A percentile compares a stretch with the other conserved stretches of the same genome.
Evolutionary conservation across 2,329 filamentous ascomycete genomes (phyloP).

Genomic region (Tolypocladium tundrense): DNA sequence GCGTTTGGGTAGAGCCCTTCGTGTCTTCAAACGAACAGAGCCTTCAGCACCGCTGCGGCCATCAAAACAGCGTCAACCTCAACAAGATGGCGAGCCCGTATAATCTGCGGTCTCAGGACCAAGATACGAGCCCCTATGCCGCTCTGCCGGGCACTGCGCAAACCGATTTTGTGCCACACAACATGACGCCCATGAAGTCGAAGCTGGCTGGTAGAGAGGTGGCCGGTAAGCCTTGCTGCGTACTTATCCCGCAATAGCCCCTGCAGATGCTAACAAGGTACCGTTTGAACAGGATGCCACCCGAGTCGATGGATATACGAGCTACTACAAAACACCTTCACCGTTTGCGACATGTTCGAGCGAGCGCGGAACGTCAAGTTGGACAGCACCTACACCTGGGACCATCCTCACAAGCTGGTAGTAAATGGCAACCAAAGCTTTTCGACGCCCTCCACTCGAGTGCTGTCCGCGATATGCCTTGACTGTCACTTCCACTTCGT

Average conservation of each 20-base stretch:
- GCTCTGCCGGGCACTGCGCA: conserved; percentile 20
- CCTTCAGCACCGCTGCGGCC: neutral
- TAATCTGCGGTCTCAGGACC: conserved; percentile 16
- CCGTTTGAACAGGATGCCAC: conserved; percentile 18
- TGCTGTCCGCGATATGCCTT: conserved; percentile 27
- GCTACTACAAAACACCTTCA: conserved; percentile 25
- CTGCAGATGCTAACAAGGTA: neutral
- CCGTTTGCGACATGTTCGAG: conserved; percentile 24
- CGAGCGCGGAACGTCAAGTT: conserved; percentile 18
- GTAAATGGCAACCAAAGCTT: conserved; percentile 30
- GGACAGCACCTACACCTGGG: conserved; percentile 20
- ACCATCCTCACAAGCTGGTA: conserved; percentile 24
- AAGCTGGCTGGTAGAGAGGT: conserved; percentile 15
- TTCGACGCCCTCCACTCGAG: conserved; percentile 11
- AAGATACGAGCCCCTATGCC: conserved; percentile 17
- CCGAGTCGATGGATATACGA: conserved; percentile 32
- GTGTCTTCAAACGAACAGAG: neutral
- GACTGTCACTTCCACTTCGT: conserved; percentile 32
- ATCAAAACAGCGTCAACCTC: neutral
- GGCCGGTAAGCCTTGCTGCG: conserved; percentile 12
- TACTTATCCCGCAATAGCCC: neutral
- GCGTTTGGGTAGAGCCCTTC: neutral
- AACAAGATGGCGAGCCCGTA: conserved; percentile 18
- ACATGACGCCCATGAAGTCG: conserved; percentile 21
- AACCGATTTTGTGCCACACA: conserved; percentile 17